A percentile compares a stretch with the other conserved stretches of the same genome.
phyloP scores from a whole-genome alignment of 2,329 filamentous ascomycete species.

The Venturia carpophila region DNA sequence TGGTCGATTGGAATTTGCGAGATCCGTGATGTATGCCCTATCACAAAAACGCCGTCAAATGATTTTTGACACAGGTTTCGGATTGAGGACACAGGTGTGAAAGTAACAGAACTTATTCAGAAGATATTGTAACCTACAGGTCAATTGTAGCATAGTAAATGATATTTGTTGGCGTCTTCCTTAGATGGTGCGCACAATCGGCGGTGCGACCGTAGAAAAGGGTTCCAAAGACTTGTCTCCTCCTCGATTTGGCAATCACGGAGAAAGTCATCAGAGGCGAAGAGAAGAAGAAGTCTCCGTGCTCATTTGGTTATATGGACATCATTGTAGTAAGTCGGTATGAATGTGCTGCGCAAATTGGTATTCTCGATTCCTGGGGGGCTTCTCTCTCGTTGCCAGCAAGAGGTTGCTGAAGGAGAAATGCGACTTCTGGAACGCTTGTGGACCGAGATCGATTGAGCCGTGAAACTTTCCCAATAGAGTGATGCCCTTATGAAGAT shows the following conservation, averaged over 20 bases:
- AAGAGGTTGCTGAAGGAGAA: background rate
- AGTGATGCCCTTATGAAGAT: background rate
- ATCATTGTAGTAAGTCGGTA: background rate
- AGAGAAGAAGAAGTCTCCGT: no score
- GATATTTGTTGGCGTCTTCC: background rate
- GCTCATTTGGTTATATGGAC: no score
- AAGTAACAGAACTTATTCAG: background rate
- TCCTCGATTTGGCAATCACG: no score
- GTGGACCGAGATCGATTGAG: background rate
- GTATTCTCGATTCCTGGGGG: constrained; percentile 1
- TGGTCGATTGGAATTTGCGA: background rate
- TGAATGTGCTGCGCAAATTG: background rate
- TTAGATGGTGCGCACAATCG: background rate
- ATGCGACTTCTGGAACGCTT: constrained; percentile 13
- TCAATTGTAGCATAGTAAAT: background rate
- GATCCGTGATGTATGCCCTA: background rate
- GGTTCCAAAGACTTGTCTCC: no score
- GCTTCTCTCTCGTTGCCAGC: background rate
- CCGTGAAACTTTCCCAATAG: background rate
- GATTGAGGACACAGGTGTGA: background rate
- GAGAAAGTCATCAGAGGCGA: no score
- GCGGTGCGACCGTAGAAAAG: no score
- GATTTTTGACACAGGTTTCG: background rate
- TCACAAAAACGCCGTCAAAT: background rate
- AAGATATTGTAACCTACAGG: background rate